A percentile compares a stretch with the other conserved stretches of the same genome.
phyloP scores from a whole-genome alignment of 2,329 filamentous ascomycete genomes.

The Huntiella bhutanensis region DNA sequence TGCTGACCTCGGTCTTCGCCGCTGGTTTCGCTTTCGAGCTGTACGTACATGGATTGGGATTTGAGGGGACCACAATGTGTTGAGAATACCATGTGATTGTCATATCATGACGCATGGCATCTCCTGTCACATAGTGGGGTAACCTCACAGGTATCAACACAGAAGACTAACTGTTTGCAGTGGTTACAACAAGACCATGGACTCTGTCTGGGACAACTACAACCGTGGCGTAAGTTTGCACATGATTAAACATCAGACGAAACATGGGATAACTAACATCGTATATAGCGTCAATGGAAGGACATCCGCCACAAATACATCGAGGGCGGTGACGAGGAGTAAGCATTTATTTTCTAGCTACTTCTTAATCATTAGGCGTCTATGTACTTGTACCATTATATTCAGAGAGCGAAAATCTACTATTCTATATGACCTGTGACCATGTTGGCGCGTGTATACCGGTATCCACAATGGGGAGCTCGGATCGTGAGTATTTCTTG shows the following conservation, averaged over 20 bases:
- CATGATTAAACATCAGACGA: not conserved
- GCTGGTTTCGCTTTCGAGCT: conserved; percentile 84
- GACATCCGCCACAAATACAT: conserved; percentile 89
- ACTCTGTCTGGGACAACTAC: conserved; percentile 74
- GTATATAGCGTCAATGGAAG: conserved; percentile 86
- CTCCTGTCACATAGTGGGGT: no score
- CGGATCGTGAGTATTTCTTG: no score
- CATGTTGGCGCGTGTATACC: not conserved
- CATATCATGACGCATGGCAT: not conserved
- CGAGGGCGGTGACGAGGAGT: conserved; percentile 46
- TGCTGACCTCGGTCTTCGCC: conserved; percentile 72
- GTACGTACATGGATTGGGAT: conserved; percentile 34
- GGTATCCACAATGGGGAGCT: no score
- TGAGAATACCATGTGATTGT: not conserved
- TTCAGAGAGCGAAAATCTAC: conserved; percentile 6
- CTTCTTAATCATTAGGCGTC: not conserved
- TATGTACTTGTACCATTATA: conserved; percentile 7
- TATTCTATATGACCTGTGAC: not conserved
- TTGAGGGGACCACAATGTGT: no score
- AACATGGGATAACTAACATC: no score
- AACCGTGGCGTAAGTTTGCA: conserved; percentile 68
- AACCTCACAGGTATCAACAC: not conserved
- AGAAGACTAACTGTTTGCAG: conserved; percentile 26
- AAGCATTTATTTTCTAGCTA: conserved; percentile 14
- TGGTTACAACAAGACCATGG: conserved; percentile 62